Percentiles rank a stretch among this genome's conserved stretches.
phyloP scores from a whole-genome alignment of 441 rosid genomes.

The Rhodomyrtus psidioides region DNA sequence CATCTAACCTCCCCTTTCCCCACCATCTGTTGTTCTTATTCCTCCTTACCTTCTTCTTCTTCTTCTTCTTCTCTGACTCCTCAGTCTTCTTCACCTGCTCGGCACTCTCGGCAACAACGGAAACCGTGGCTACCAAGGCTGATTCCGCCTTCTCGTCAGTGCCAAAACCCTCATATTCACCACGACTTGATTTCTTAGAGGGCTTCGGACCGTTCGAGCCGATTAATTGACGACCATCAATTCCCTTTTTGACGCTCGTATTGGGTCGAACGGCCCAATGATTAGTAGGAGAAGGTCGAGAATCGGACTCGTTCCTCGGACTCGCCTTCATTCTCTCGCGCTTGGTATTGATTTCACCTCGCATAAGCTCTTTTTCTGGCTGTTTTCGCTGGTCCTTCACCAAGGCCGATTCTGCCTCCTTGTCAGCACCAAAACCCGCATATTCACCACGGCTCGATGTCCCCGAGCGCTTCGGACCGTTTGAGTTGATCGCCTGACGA shows the following conservation, averaged over 20 bases:
- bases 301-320: not conserved
- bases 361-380: not conserved
- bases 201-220: not conserved
- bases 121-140: not conserved
- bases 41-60: not conserved
- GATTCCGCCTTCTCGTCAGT: not conserved
- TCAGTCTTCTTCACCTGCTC: not conserved
- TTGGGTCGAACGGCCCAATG: not conserved
- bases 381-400: not conserved
- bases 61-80: slow-evolving; percentile 2
- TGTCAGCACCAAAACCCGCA: not conserved
- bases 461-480: not conserved
- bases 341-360: not conserved
- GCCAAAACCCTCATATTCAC: not conserved
- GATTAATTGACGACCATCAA: not conserved
- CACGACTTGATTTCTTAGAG: not conserved
- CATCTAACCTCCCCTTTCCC: not conserved
- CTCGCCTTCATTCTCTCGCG: not conserved
- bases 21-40: not conserved
- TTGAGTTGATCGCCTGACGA: not conserved
- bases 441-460: not conserved
- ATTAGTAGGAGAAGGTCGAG: not conserved
- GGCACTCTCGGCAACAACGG: not conserved
- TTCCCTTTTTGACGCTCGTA: not conserved
- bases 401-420: not conserved